These are phyloP conservation scores for Alternaria angustiovoidea DNA, from an alignment of 2,329 filamentous ascomycete genomes.

Conservation along the genomic window DNA sequence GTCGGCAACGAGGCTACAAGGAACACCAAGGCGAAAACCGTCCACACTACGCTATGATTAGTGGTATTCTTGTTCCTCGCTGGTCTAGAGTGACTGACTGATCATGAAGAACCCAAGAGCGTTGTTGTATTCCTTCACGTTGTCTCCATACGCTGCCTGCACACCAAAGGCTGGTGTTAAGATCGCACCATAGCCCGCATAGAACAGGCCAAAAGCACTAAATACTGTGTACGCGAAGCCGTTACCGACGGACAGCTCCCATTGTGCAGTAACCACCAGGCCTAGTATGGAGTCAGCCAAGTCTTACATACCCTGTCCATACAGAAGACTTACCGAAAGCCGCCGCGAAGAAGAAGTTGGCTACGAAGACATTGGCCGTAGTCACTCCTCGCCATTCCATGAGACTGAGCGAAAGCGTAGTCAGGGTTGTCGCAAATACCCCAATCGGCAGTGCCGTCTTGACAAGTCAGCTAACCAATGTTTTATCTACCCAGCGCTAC, in stretches of 20 bases:
- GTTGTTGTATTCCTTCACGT: conserved; percentile 57
- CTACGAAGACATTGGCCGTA: conserved; percentile 61
- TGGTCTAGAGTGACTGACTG: conserved; percentile 37
- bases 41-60: conserved; percentile 52
- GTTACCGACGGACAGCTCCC: conserved; percentile 63
- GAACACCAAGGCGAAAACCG: conserved; percentile 58
- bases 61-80: background rate
- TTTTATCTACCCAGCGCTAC: background rate
- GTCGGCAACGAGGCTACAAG: conserved; percentile 56
- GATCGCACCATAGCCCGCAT: conserved; percentile 60
- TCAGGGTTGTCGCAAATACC: conserved; percentile 64
- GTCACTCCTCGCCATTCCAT: conserved; percentile 65
- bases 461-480: background rate
- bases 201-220: conserved; percentile 64
- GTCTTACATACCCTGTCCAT: background rate
- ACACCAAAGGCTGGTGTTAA: conserved; percentile 59
- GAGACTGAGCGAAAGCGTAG: conserved; percentile 61
- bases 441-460: conserved; percentile 61
- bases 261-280: conserved; percentile 64
- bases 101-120: conserved; percentile 61
- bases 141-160: conserved; percentile 54
- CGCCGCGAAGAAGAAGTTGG: conserved; percentile 63
- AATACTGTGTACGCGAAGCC: conserved; percentile 63
- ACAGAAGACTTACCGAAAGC: conserved; percentile 53
- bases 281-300: background rate